Base-by-base conservation (phyloP, 208 protist species). In the Leishmania guyanensis region DNA sequence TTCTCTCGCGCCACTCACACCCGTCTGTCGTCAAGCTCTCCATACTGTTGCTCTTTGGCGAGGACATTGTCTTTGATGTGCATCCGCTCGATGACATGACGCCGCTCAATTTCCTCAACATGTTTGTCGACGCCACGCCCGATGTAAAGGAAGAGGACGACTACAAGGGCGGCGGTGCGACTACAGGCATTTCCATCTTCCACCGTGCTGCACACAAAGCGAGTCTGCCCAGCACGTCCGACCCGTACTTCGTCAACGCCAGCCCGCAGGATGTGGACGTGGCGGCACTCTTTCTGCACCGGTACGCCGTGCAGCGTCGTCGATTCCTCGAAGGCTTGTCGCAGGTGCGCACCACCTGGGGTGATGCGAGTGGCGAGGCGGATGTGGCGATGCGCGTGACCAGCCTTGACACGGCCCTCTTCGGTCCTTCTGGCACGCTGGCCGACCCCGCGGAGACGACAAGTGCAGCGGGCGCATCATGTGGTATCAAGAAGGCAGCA, bases 71-170 rank as follows among this genome's bases (percentile, higher is more conserved):
- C 73, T 97, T 97, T 82, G 93, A 96, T 79, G 88, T 88, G 60
- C 93, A 98, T 81, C 95, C 95, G 22, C 88, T 98, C n/a, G 95
- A 98, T 78, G 95, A 97, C 79, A 93, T 98, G 83, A 97, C 94
- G 0, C 78, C 92, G 62, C 77, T 88, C 39, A 96, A 97, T 82
- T 98, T 98, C 82, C 83, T 97, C 26, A 88, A 95, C 74, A 96
- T 97, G 91, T 97, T 97, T 77, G 93, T 97, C 3, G 93, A 98
- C 75, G 93, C 91, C 39, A 96, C 93, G 89, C 50, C 74, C 50
- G 80, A 86, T 26, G 71, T 73, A 5, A 92, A 93, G 75, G 83
- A 87, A n/a, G 72, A 50, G 29, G 84, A 87, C 58, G 89, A 83
- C 48, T 85, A 78, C 53, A 88, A 88, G 68, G 82, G 79, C 17